Evolutionary conservation across 129 eudicot species (phyloP), one percentile per base, ranked within the genome.

Genomic region (Flaveria trinervia): DNA sequence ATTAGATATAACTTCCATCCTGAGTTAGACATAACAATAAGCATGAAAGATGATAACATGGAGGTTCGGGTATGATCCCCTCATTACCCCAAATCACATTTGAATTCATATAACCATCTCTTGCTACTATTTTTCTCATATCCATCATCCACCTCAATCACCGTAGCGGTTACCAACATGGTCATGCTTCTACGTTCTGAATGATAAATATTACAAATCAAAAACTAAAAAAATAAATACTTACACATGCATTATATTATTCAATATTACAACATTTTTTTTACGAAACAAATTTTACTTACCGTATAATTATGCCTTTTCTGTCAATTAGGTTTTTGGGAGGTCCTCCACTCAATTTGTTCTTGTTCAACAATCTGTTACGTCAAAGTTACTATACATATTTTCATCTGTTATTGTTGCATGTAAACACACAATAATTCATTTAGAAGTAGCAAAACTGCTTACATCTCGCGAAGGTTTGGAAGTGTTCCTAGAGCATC

Each of bases 401-500:
- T 7, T 44, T 7, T 44, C 7, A 36, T 36, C 7, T 36, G 1
- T 36, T 36, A 36, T 45, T 45, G 12, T 45, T 45, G 50, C 50
- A 45, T 9, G 50, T 45, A 48, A 48, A 48, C 54, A 48, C 54
- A 48, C 17, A 11, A 11, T 49, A 49, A 49, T 12, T 16, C 54
- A 12, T 49, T 49, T 15, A 49, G 14, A 12, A 49, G 3, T 12
- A 72, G 44, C 57, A 44, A 18, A 33, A 48, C 17, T 51, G 68
- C 92, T 44, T 91, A 91, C 98, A 87, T 22, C 80, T 89, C 92
- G 0, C 69, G 86, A 25, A 93, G 87, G 9, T 77, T 84, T 26
- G 92, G 92, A 28, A 91, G 88, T 4, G 86, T 44, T 50, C 79
- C 90, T 51, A 91, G 71, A 2, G 89, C 78, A 77, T 72, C 80